Percentiles rank a stretch among this genome's conserved stretches.
phyloP scores from a whole-genome alignment of 2,329 filamentous ascomycete species.

The Sporothrix globosa region DNA sequence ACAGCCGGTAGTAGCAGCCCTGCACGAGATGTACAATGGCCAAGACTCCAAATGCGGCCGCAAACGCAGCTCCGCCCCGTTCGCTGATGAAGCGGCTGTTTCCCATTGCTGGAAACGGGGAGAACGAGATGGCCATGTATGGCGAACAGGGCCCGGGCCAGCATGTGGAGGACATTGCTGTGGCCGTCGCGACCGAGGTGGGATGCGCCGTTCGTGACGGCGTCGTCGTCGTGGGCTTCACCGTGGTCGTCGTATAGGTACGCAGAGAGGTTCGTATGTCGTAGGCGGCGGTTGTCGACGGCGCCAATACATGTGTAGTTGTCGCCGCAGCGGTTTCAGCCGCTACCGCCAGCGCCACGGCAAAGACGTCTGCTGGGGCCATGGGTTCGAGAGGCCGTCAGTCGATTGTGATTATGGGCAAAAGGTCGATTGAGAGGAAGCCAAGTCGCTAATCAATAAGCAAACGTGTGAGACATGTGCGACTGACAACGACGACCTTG shows the following conservation, averaged over 20 bases:
- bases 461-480: too few species aligned
- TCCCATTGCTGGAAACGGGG: not conserved
- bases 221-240: not conserved
- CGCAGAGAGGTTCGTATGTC: too few species aligned
- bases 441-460: not conserved
- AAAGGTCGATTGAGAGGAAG: not conserved
- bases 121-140: conserved; percentile 10
- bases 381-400: not conserved
- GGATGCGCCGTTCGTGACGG: not conserved
- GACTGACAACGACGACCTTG: too few species aligned
- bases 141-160: conserved; percentile 16
- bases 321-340: not conserved
- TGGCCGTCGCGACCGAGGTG: not conserved
- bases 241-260: not conserved
- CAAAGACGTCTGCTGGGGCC: conserved; percentile 8
- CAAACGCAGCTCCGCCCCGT: conserved; percentile 22
- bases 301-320: not conserved
- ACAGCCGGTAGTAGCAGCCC: conserved; percentile 19
- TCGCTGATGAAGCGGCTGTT: not conserved
- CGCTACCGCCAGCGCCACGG: conserved; percentile 9
- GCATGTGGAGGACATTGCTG: not conserved
- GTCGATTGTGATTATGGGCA: not conserved
- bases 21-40: conserved; percentile 1
- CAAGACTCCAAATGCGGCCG: not conserved
- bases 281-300: not conserved